Evolutionary conservation across 768 basidiomycete genomes (phyloP).

Genomic region (Leccinum longicurvipes): DNA sequence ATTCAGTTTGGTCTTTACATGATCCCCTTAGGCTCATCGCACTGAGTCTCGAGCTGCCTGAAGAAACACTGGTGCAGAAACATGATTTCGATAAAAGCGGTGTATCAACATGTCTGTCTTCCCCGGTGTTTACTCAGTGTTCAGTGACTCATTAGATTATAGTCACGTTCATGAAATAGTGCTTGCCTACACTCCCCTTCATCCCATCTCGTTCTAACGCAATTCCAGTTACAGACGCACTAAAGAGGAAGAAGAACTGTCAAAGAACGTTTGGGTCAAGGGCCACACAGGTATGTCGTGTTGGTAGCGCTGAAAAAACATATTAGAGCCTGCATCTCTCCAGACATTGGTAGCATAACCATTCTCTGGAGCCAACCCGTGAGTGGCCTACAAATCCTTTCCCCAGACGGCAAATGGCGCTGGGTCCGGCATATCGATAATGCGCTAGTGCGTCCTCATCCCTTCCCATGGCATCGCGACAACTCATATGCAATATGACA

Average conservation of each 20-base stretch:
- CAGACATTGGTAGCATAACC: constrained; percentile 53
- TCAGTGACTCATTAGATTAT: background rate
- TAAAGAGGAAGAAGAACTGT: constrained; percentile 45
- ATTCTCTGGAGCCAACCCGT: constrained; percentile 61
- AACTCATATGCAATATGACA: constrained; percentile 16
- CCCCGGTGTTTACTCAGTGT: background rate
- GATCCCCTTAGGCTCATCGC: constrained; percentile 40
- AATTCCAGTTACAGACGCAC: constrained; percentile 44
- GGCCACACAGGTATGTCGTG: constrained; percentile 48
- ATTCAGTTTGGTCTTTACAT: background rate
- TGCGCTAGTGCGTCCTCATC: constrained; percentile 39
- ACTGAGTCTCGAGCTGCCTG: constrained; percentile 49
- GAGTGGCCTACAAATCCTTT: constrained; percentile 53
- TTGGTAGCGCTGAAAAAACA: background rate
- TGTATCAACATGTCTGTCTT: constrained; percentile 36
- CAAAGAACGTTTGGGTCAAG: constrained; percentile 56
- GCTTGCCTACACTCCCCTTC: constrained; percentile 8
- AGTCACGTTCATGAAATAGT: constrained; percentile 37
- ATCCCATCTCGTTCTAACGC: background rate
- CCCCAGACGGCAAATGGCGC: constrained; percentile 49
- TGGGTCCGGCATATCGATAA: constrained; percentile 59
- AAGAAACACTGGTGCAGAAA: constrained; percentile 47
- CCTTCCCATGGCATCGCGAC: background rate
- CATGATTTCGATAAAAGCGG: constrained; percentile 41
- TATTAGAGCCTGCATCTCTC: constrained; percentile 37